Conservation (phyloP, 257 asterid genomes). For the Ocimum tenuiflorum region DNA sequence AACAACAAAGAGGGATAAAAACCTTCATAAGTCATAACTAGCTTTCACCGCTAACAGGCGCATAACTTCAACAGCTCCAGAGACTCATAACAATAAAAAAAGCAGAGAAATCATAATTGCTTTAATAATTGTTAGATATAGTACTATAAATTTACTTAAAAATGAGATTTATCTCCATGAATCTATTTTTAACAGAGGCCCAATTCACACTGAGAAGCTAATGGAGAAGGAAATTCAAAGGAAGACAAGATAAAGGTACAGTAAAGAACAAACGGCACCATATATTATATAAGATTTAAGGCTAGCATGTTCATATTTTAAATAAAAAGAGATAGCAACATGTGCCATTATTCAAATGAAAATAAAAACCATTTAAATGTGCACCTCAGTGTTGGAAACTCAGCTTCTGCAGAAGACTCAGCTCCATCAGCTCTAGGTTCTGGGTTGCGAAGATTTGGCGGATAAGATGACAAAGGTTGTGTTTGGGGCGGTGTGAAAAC, state of each 20-base stretch:
- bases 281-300: background rate
- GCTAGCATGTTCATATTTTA: background rate
- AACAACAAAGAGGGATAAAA: background rate
- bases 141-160: background rate
- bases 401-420: constrained; percentile 90
- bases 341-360: background rate
- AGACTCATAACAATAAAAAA: background rate
- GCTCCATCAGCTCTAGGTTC: constrained; percentile 59
- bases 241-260: background rate
- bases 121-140: background rate
- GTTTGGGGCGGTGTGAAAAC: constrained; percentile 92
- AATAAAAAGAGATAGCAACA: background rate
- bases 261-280: background rate
- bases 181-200: constrained; percentile 1
- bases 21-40: constrained; percentile 6
- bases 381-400: constrained; percentile 89
- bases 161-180: background rate
- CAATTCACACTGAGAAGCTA: background rate
- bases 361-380: background rate
- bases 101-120: background rate
- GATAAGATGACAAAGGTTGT: constrained; percentile 81
- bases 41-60: background rate
- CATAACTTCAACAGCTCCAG: background rate
- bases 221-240: background rate
- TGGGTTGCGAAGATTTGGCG: constrained; percentile 67